phyloP scores from a whole-genome alignment of 1,139 yeast species.

The Yamadazyma dendronema region DNA sequence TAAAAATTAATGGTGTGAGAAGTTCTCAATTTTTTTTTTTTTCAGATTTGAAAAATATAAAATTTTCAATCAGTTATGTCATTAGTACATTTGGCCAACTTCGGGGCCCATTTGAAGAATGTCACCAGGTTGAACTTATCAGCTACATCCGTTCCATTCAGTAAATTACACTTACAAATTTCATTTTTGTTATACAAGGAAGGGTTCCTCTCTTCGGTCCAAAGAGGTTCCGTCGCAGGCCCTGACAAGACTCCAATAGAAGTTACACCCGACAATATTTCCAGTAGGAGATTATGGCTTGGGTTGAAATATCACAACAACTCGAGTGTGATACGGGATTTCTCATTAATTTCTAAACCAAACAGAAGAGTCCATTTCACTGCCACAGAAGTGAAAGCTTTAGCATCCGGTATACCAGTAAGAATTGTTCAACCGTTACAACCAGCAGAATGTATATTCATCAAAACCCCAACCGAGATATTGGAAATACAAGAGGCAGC shows the following conservation, averaged over 20 bases:
- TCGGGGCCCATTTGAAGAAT: slow-evolving; percentile 88
- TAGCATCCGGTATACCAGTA: slow-evolving; percentile 75
- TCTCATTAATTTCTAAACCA: slow-evolving; percentile 81
- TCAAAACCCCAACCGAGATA: slow-evolving; percentile 52
- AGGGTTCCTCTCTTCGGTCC: slow-evolving; percentile 83
- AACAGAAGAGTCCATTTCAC: slow-evolving; percentile 69
- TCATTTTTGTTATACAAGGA: slow-evolving; percentile 84
- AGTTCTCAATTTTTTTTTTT: not conserved
- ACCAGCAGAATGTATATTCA: slow-evolving; percentile 86
- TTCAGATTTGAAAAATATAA: not conserved
- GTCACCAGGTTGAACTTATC: slow-evolving; percentile 75
- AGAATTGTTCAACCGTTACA: slow-evolving; percentile 77
- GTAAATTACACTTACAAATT: slow-evolving; percentile 77
- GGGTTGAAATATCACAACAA: slow-evolving; percentile 86
- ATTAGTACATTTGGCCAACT: slow-evolving; percentile 76
- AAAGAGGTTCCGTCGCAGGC: slow-evolving; percentile 85
- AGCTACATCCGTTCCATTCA: slow-evolving; percentile 79
- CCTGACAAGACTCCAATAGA: slow-evolving; percentile 78
- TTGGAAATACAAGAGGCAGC: slow-evolving; percentile 86
- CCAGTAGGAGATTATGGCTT: slow-evolving; percentile 88
- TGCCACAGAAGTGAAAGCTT: slow-evolving; percentile 61
- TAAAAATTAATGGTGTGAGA: slow-evolving; percentile 2
- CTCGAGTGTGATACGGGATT: slow-evolving; percentile 69
- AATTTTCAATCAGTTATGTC: slow-evolving; percentile 53
- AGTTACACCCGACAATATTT: slow-evolving; percentile 82